These are phyloP conservation scores for Chlorella sp. DNA, from an alignment of 139 green algal genomes.

Conservation along the genomic window DNA sequence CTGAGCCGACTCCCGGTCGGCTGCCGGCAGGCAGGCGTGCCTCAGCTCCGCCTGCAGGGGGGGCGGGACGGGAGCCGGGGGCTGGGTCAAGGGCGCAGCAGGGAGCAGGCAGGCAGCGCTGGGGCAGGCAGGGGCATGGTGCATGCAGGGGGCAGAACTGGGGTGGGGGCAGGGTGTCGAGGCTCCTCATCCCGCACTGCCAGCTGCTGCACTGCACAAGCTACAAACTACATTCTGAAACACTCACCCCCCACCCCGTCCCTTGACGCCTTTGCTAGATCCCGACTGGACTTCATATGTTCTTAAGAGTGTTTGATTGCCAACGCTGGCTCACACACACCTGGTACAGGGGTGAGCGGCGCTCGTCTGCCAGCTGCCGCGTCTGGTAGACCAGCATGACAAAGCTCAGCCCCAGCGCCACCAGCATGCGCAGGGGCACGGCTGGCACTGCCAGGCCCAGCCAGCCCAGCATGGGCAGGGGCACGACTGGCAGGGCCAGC, in stretches of 20 bases:
- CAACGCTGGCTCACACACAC: not conserved
- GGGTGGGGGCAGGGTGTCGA: too few species aligned
- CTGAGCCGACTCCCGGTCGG: not conserved
- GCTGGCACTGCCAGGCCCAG: too few species aligned
- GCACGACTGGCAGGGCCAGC: too few species aligned
- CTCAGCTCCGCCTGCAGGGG: not conserved
- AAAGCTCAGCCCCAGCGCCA: not conserved
- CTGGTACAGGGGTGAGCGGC: not conserved
- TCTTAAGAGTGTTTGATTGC: too few species aligned
- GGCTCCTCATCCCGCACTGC: too few species aligned
- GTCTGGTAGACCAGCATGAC: not conserved
- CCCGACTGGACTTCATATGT: too few species aligned
- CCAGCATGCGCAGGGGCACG: not conserved
- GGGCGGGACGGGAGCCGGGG: too few species aligned
- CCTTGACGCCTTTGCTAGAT: too few species aligned
- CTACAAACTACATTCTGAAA: too few species aligned
- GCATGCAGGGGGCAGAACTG: not conserved
- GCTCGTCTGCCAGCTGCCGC: not conserved
- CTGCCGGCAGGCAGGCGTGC: not conserved
- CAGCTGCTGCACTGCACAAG: not conserved
- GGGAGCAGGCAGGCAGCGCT: not conserved
- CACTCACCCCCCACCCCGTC: too few species aligned
- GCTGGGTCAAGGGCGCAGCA: not conserved
- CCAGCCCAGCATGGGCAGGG: too few species aligned
- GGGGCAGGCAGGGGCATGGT: not conserved